Evolutionary conservation across 257 asterid species (phyloP).

Genomic region (Cynanchum wilfordii): DNA sequence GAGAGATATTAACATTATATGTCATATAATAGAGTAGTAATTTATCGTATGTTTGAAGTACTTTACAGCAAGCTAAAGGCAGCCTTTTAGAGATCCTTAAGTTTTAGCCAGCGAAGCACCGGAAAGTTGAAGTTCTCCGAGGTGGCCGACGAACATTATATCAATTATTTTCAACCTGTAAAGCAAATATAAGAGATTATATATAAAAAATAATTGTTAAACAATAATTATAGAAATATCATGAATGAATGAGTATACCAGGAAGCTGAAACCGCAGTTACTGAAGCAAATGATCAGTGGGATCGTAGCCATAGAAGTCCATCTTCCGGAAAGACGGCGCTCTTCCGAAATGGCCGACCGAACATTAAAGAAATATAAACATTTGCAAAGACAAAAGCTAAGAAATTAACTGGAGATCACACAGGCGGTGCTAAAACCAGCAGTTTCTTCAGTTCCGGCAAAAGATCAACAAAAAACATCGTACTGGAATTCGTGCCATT

Average conservation of each 20-base stretch:
- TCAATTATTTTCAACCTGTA: too few relatives aligned
- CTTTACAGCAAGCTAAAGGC: conserved; percentile 41
- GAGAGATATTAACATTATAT: too few relatives aligned
- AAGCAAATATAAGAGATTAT: too few relatives aligned
- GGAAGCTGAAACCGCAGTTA: too few relatives aligned
- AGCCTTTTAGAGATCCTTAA: too few relatives aligned
- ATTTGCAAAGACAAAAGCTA: not conserved
- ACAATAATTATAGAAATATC: too few relatives aligned
- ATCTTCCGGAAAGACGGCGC: conserved; percentile 45
- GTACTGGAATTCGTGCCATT: not conserved
- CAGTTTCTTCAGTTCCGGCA: not conserved
- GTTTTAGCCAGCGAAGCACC: conserved; percentile 57
- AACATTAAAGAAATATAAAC: conserved; percentile 10
- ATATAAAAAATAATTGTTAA: too few relatives aligned
- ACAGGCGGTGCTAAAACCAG: conserved; percentile 3
- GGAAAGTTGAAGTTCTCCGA: conserved; percentile 46
- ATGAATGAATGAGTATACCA: too few relatives aligned
- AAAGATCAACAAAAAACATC: not conserved
- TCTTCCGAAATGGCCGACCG: conserved; percentile 41
- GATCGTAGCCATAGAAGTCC: too few relatives aligned
- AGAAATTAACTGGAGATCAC: not conserved
- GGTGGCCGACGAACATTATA: conserved; percentile 29
- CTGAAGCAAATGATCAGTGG: too few relatives aligned
- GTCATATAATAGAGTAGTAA: too few relatives aligned
- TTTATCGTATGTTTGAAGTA: not conserved